Evolutionary conservation across 106 monocot species (phyloP).

Genomic region (Acorus gramineus): DNA sequence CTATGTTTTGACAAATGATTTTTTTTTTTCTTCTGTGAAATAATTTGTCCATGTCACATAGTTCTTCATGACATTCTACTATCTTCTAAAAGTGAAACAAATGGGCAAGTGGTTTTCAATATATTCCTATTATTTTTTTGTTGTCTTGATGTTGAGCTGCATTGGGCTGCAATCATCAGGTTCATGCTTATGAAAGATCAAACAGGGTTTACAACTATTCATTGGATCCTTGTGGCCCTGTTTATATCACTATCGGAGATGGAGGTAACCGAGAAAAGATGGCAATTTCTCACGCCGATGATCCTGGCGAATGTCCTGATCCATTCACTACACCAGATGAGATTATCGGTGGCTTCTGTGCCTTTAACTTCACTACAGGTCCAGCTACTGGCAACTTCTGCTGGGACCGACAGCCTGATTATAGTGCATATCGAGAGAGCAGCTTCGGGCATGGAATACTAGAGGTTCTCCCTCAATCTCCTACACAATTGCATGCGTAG

Average conservation of each 20-base stretch:
- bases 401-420: slow-evolving; percentile 56
- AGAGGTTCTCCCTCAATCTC: slow-evolving; percentile 34
- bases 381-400: slow-evolving; percentile 51
- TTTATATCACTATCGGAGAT: slow-evolving; percentile 79
- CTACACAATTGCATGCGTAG: too few relatives aligned
- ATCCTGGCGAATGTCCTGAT: slow-evolving; percentile 64
- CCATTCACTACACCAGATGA: slow-evolving; percentile 39
- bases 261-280: slow-evolving; percentile 91
- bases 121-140: too few relatives aligned
- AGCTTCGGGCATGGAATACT: slow-evolving; percentile 80
- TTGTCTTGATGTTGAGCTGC: not conserved
- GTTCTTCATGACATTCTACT: too few relatives aligned
- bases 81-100: too few relatives aligned
- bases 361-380: slow-evolving; percentile 63
- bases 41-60: too few relatives aligned
- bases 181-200: slow-evolving; percentile 92
- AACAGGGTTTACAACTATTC: slow-evolving; percentile 78
- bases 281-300: slow-evolving; percentile 63
- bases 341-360: slow-evolving; percentile 55
- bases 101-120: too few relatives aligned
- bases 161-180: slow-evolving; percentile 23
- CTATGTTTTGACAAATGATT: too few relatives aligned
- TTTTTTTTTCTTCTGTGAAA: too few relatives aligned
- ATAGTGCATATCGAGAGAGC: slow-evolving; percentile 54
- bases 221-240: slow-evolving; percentile 68